Evolutionary conservation across 1,284 basidiomycete species (phyloP), one percentile per base, ranked within the genome.

Genomic region (Rhodofomes roseus): DNA sequence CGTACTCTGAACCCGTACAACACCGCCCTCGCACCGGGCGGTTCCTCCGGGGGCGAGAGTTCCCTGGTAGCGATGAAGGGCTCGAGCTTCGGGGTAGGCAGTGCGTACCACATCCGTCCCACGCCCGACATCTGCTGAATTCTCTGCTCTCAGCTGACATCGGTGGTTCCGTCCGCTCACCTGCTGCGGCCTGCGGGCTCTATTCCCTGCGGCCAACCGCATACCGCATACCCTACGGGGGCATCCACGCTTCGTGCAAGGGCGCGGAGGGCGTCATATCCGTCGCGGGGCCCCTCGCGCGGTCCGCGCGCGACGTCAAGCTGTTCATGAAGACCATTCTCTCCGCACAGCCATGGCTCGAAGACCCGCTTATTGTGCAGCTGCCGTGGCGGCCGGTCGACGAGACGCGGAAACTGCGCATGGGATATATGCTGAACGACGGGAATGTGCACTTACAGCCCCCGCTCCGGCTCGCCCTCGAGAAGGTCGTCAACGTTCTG

Each of bases 61-160:
- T 81, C 82, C 0, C 64, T 85, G n/a, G 65, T 84, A 2, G 77
- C 79, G 4, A 69, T 81, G 56, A 75, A 75, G 36, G 84, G 82
- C 7, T 76, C 75, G 22, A 75, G 74, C n/a, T 68, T 86, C 54
- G 82, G 84, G 5, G 73, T 84, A 9, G 82, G 83, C 69, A 82
- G 22, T 76, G 75, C 22, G 72, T 83, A 56, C 27, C 48, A 18
- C 36, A 25, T 2, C 4, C 12, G 16, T 37, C 29, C 20, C 37
- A 37, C 20, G 18, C 6, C 8, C 36, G 50, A 22, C 34, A 5
- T 18, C 31, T 37, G 22, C 22, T 52, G 29, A 52, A 23, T 18
- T 22, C 31, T 31, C 48, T 16, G 25, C 31, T 18, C 12, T n/a
- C 50, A 52, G 50, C 50, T 52, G 50, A 52, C 50, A 52, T 34